These are phyloP conservation scores for Paecilomyces sp. DNA, from an alignment of 2,329 filamentous ascomycete species.

Conservation along the genomic window DNA sequence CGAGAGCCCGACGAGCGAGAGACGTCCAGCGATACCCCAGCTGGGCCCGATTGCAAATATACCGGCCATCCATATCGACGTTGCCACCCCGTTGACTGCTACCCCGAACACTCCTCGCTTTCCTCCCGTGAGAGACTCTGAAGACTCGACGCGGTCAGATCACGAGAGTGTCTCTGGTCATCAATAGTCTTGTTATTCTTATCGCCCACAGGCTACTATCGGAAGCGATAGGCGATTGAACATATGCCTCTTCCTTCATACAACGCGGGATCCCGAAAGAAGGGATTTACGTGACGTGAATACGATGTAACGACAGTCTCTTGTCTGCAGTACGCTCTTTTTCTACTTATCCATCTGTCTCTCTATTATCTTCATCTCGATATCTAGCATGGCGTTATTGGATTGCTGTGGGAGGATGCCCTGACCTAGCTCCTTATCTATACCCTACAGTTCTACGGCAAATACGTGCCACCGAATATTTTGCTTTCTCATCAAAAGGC, in stretches of 20 bases:
- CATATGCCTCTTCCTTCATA: not conserved
- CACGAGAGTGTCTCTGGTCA: not conserved
- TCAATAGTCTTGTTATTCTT: not conserved
- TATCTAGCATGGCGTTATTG: not conserved
- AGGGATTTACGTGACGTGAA: not conserved
- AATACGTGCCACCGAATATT: not conserved
- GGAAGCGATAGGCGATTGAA: not conserved
- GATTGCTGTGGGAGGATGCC: not conserved
- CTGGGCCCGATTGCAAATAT: constrained; percentile 3
- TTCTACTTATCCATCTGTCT: not conserved
- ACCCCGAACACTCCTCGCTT: constrained; percentile 4
- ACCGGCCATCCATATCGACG: not conserved
- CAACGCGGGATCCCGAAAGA: not conserved
- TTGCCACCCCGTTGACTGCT: not conserved
- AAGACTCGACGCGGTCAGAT: not conserved
- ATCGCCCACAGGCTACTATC: not conserved
- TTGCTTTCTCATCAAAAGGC: no score
- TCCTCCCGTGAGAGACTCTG: constrained; percentile 1
- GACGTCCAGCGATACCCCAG: constrained; percentile 8
- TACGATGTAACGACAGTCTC: not conserved
- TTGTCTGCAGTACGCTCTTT: not conserved
- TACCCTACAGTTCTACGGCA: not conserved
- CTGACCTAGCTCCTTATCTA: not conserved
- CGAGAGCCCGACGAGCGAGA: constrained; percentile 17
- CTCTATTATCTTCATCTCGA: not conserved